A percentile compares a stretch with the other conserved stretches of the same genome.
These are phyloP conservation scores for Farysia itapuensis DNA, from an alignment of 1,284 basidiomycete species.

Conservation along the genomic window DNA sequence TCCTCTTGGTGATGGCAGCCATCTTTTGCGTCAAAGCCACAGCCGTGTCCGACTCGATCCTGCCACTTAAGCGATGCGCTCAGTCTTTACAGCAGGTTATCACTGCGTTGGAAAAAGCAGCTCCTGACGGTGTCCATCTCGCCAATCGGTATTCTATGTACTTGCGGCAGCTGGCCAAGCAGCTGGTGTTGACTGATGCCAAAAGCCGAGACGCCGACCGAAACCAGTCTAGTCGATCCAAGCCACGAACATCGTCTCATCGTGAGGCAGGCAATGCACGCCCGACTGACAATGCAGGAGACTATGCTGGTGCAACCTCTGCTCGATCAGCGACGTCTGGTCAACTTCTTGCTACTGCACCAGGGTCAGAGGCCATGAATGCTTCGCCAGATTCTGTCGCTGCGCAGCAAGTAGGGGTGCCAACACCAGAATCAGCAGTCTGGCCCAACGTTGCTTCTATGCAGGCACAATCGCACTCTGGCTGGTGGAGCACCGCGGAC, in stretches of 20 bases:
- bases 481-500: slow-evolving; percentile 39
- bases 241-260: background rate
- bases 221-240: slow-evolving; percentile 3
- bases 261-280: background rate
- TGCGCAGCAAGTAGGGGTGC: background rate
- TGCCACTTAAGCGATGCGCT: slow-evolving; percentile 35
- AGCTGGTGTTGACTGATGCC: slow-evolving; percentile 34
- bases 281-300: slow-evolving; percentile 1
- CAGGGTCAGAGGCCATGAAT: too few relatives aligned
- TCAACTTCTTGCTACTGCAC: background rate
- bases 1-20: slow-evolving; percentile 40
- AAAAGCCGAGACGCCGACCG: slow-evolving; percentile 13
- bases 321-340: background rate
- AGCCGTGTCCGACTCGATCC: slow-evolving; percentile 35
- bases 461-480: slow-evolving; percentile 16
- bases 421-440: background rate
- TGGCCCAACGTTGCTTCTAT: slow-evolving; percentile 1
- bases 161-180: slow-evolving; percentile 33
- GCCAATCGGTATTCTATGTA: slow-evolving; percentile 38
- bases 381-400: background rate
- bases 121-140: slow-evolving; percentile 36
- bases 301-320: background rate
- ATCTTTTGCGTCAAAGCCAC: slow-evolving; percentile 43
- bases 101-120: slow-evolving; percentile 25
- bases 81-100: slow-evolving; percentile 40